Base-by-base conservation (phyloP, 768 basidiomycete genomes). In the Amanita pallidorosea region DNA sequence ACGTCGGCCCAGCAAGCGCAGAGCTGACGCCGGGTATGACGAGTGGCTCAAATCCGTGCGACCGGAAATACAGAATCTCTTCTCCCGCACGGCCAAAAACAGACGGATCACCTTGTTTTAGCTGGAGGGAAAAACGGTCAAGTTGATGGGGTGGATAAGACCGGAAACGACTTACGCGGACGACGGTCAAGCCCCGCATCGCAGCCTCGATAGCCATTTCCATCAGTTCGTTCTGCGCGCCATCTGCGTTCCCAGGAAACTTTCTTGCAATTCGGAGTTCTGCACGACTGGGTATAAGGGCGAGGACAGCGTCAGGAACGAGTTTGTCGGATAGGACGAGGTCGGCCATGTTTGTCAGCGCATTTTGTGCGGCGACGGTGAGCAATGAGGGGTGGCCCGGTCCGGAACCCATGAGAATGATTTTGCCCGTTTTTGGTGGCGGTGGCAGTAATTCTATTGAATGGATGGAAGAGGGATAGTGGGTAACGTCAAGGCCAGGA, bases 81-180 rank as follows among this genome's bases (percentile, higher is more conserved):
- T 98, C 95, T 27, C 94, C 94, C 0, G 86, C 86, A 20, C 96
- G 83, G 3, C 90, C 96, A 61, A 96, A 99, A 0, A 99, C 81
- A 13, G 86, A 83, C 9, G 96, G 96, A 63, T 99, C 96, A 11
- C 96, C 96, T 73, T 98, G 96, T 69, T 99, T 98, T 15, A 99
- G 74, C 88, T 91, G 45, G 18, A 40, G 40, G 44, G 23, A 23
- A 23, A 52, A 15, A 49, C 7, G 18, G 0, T 9, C 6, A 33
- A 38, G 22, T 47, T 37, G 15, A 22, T 25, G 33, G 27, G n/a
- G 29, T 17, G 18, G 54, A 40, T 18, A 56, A 43, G 27, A 52
- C 38, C 49, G 49, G 46, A 27, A 34, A 42, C 45, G 31, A 52
- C 85, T 44, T 59, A 90, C 88, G 48, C 95, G 73, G 31, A 99